A percentile compares a stretch with the other conserved stretches of the same genome.
These are phyloP conservation scores for Termitomyces sp. DNA, from an alignment of 768 basidiomycete species.

Conservation along the genomic window DNA sequence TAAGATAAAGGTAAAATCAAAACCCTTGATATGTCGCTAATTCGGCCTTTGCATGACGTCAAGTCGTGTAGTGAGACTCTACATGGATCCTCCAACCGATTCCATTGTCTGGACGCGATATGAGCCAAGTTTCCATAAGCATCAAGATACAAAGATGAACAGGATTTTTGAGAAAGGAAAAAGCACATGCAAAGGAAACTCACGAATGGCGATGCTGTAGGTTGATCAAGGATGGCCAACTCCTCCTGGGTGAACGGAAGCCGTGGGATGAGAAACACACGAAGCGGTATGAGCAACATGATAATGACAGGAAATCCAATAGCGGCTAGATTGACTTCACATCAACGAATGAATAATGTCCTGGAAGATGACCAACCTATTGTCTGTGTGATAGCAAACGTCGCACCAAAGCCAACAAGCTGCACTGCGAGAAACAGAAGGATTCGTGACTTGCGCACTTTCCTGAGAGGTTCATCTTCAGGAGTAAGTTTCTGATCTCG, in stretches of 20 bases:
- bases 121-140: not conserved
- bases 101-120: slow-evolving; percentile 25
- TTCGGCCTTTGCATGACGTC: not conserved
- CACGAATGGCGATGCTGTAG: slow-evolving; percentile 84
- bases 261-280: slow-evolving; percentile 65
- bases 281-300: slow-evolving; percentile 73
- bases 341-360: slow-evolving; percentile 11
- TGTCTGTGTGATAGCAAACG: slow-evolving; percentile 89
- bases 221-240: slow-evolving; percentile 80
- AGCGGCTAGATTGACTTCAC: slow-evolving; percentile 54
- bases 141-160: not conserved
- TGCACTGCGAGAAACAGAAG: slow-evolving; percentile 70
- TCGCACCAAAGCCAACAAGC: slow-evolving; percentile 78
- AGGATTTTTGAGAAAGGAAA: not conserved
- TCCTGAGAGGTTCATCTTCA: slow-evolving; percentile 61
- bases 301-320: slow-evolving; percentile 92
- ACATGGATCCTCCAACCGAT: slow-evolving; percentile 27
- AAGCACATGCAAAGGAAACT: slow-evolving; percentile 32
- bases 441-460: slow-evolving; percentile 72
- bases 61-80: not conserved
- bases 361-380: slow-evolving; percentile 45
- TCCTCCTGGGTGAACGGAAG: slow-evolving; percentile 77
- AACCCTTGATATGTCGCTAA: too few species aligned
- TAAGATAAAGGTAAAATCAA: not conserved
- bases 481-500: slow-evolving; percentile 64